Evolutionary conservation across 345 rosid species (phyloP), one percentile per base, ranked within the genome.

Genomic region (Crucihimalaya himalaica): DNA sequence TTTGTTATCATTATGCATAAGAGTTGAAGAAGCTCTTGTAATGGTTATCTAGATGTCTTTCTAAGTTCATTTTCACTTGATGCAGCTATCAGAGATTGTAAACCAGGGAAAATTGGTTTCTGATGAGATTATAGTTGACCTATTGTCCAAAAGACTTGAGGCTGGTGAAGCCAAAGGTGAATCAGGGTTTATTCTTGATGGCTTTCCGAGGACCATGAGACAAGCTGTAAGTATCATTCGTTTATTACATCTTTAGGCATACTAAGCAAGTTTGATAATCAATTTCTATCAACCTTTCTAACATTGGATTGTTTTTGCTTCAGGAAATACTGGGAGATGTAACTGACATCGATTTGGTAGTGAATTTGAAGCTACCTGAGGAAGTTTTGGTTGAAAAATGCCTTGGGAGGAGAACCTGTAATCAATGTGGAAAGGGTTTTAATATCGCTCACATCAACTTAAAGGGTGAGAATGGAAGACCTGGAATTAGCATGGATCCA

Each of bases 101-200:
- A 88, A 95, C 70, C 93, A 86, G 63, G 96, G 97, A 19, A 81
- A 90, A 66, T 77, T 95, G 79, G 97, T 95, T 31, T 92, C 96
- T 0, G 98, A 95, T 80, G 97, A 90, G 81, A 85, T 86, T 57
- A 86, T 92, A 28, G 73, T 92, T 2, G 83, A 78, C 62, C 68
- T 95, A 27, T 77, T 95, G 78, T 86, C 96, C 1, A 92, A 92
- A 79, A 85, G 98, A 69, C 93, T 95, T 12, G 83, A 83, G 46
- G 83, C 91, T 53, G 96, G 96, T 62, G 91, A 90, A 76, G 84
- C 87, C 1, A 86, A 83, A 80, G 97, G 96, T n/a, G 97, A 92
- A 86, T 83, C 92, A 4, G 96, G 97, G 5, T 95, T 94, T 73
- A 87, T 95, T 66, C 96, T 92, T 23, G 99, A 92, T 74, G 98